Evolutionary conservation across 352 stramenopile species (phyloP).

Genomic region (Pythium brassicae): DNA sequence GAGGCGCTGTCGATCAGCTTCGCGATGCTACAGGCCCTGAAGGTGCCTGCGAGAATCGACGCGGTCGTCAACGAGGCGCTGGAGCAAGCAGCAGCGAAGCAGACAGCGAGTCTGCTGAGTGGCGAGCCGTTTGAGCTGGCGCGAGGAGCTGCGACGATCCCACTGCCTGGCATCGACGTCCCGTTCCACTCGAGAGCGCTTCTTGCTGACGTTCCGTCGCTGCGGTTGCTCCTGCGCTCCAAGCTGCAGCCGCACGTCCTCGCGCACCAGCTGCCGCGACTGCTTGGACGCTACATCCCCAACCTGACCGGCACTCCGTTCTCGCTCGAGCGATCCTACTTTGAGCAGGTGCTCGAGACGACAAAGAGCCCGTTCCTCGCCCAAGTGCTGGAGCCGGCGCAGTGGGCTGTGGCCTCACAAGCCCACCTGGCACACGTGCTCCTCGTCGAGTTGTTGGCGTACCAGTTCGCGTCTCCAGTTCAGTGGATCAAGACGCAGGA

Average conservation of each 20-base stretch:
- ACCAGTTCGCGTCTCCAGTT: conserved; percentile 87
- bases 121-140: conserved; percentile 61
- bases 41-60: conserved; percentile 35
- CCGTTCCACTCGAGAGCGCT: conserved; percentile 88
- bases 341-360: conserved; percentile 62
- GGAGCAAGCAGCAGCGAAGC: conserved; percentile 46
- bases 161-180: conserved; percentile 85
- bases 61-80: conserved; percentile 55
- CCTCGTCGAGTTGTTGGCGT: conserved; percentile 82
- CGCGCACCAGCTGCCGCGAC: conserved; percentile 54
- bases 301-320: conserved; percentile 84
- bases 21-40: conserved; percentile 41
- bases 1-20: conserved; percentile 71
- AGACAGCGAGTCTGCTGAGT: conserved; percentile 46
- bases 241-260: conserved; percentile 72
- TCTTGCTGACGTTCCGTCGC: conserved; percentile 74
- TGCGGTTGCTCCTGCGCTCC: conserved; percentile 64
- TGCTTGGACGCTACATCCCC: conserved; percentile 82
- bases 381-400: conserved; percentile 43
- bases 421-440: conserved; percentile 73
- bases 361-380: conserved; percentile 63
- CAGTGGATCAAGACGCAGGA: conserved; percentile 89
- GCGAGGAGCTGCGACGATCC: conserved; percentile 76
- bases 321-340: conserved; percentile 69
- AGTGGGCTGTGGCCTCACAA: conserved; percentile 64